These are phyloP conservation scores for Starmerella asiatica DNA, from an alignment of 805 yeast species.

Conservation along the genomic window DNA sequence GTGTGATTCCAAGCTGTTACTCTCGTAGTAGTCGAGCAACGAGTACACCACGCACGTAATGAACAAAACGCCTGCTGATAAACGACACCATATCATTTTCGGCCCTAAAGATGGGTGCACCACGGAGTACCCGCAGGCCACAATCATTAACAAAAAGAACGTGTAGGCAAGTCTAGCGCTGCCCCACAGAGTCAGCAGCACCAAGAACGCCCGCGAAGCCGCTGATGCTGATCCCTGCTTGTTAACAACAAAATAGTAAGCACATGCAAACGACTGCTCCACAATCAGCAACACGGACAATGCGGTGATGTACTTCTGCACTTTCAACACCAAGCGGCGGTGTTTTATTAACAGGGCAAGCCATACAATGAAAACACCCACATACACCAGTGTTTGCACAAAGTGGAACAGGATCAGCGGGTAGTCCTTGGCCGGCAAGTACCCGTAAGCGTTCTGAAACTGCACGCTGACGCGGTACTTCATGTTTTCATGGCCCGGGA, in stretches of 20 bases:
- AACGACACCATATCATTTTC: conserved; percentile 59
- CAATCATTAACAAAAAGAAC: conserved; percentile 71
- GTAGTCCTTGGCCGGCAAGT: conserved; percentile 75
- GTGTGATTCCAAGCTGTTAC: conserved; percentile 30
- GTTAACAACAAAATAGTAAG: conserved; percentile 75
- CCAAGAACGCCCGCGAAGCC: conserved; percentile 60
- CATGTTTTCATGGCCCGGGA: conserved; percentile 25
- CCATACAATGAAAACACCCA: conserved; percentile 67
- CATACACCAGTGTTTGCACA: conserved; percentile 67
- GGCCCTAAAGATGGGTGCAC: conserved; percentile 75
- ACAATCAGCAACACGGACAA: conserved; percentile 69
- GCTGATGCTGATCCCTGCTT: conserved; percentile 34
- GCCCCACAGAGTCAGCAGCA: conserved; percentile 63
- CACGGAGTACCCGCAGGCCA: conserved; percentile 87
- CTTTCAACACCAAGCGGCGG: conserved; percentile 72
- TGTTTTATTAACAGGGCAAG: conserved; percentile 75
- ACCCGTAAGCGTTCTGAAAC: conserved; percentile 87
- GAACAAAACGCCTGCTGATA: conserved; percentile 45
- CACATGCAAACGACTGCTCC: conserved; percentile 82
- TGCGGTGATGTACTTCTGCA: conserved; percentile 81
- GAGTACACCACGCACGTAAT: conserved; percentile 41
- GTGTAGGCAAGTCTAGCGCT: conserved; percentile 76
- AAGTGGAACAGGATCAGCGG: conserved; percentile 88
- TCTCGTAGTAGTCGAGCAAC: conserved; percentile 37
- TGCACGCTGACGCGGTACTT: conserved; percentile 55